Evolutionary conservation across 2,329 filamentous ascomycete genomes (phyloP).

Genomic region (Ambrosiella beaveri): DNA sequence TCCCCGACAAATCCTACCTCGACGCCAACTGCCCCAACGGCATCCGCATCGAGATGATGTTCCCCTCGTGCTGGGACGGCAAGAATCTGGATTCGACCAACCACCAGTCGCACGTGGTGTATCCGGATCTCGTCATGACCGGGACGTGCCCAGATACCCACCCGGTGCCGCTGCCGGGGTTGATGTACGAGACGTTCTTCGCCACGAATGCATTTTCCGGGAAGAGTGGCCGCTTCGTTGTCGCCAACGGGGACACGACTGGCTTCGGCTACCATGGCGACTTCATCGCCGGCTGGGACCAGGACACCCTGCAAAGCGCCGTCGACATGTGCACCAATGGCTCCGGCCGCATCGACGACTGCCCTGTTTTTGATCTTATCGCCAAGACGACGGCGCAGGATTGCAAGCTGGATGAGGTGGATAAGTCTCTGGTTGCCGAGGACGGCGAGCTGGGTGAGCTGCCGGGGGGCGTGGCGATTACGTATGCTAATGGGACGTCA

Average conservation of each 20-base stretch:
- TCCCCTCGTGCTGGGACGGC: conserved; percentile 81
- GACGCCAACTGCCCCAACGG: conserved; percentile 72
- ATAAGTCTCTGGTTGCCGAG: conserved; percentile 35
- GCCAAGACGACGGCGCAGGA: conserved; percentile 34
- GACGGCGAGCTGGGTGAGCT: conserved; percentile 38
- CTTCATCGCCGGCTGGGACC: conserved; percentile 65
- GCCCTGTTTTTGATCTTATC: conserved; percentile 57
- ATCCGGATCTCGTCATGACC: conserved; percentile 58
- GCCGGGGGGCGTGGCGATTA: conserved; percentile 44
- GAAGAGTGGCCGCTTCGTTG: conserved; percentile 49
- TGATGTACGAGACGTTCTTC: conserved; percentile 81
- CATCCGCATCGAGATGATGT: conserved; percentile 67
- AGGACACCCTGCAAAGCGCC: conserved; percentile 50
- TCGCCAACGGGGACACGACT: conserved; percentile 62
- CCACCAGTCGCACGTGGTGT: conserved; percentile 54
- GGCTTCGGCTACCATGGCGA: conserved; percentile 65
- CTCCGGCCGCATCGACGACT: conserved; percentile 55
- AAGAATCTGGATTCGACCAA: conserved; percentile 37
- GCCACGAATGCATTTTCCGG: conserved; percentile 48
- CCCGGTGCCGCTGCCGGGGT: conserved; percentile 48
- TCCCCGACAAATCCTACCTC: conserved; percentile 65
- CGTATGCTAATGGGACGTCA: conserved; percentile 17
- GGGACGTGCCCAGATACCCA: conserved; percentile 58
- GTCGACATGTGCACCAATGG: conserved; percentile 56
- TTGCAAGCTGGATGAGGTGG: conserved; percentile 41